Percentiles rank a stretch among this genome's conserved stretches.
These are phyloP conservation scores for Cryptococcus jaspeensis DNA, from an alignment of 1,284 basidiomycete genomes.

Conservation along the genomic window DNA sequence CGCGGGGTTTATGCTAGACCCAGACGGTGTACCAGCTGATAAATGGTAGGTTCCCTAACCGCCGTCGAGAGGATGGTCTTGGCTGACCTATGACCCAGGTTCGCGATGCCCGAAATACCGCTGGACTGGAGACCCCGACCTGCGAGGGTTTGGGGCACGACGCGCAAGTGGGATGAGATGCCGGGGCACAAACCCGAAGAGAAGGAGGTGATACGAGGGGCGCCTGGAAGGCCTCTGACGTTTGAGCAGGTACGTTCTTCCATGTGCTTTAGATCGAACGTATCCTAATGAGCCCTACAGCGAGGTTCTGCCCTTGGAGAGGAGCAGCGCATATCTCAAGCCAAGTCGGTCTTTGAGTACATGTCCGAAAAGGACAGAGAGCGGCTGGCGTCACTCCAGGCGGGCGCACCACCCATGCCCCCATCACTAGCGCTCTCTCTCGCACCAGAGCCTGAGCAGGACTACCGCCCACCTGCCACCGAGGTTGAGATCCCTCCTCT, in stretches of 20 bases:
- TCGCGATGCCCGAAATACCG: slow-evolving; percentile 74
- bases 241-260: slow-evolving; percentile 45
- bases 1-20: slow-evolving; percentile 70
- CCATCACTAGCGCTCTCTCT: slow-evolving; percentile 26
- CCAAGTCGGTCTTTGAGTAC: slow-evolving; percentile 81
- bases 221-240: slow-evolving; percentile 35
- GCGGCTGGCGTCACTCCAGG: slow-evolving; percentile 67
- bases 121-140: slow-evolving; percentile 83
- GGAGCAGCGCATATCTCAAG: slow-evolving; percentile 57
- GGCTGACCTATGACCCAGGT: slow-evolving; percentile 57
- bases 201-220: slow-evolving; percentile 30
- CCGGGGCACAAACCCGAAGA: slow-evolving; percentile 51
- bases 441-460: slow-evolving; percentile 17
- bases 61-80: background rate
- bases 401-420: slow-evolving; percentile 21
- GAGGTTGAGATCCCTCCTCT: slow-evolving; percentile 59
- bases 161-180: slow-evolving; percentile 57
- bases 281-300: slow-evolving; percentile 51
- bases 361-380: slow-evolving; percentile 87
- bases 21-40: slow-evolving; percentile 68
- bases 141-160: slow-evolving; percentile 66
- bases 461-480: slow-evolving; percentile 17
- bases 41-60: slow-evolving; percentile 61
- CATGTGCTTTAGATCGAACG: background rate
- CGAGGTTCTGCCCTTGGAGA: slow-evolving; percentile 83